These are phyloP conservation scores for Nakataea oryzae DNA, from an alignment of 2,329 filamentous ascomycete genomes.

Conservation along the genomic window DNA sequence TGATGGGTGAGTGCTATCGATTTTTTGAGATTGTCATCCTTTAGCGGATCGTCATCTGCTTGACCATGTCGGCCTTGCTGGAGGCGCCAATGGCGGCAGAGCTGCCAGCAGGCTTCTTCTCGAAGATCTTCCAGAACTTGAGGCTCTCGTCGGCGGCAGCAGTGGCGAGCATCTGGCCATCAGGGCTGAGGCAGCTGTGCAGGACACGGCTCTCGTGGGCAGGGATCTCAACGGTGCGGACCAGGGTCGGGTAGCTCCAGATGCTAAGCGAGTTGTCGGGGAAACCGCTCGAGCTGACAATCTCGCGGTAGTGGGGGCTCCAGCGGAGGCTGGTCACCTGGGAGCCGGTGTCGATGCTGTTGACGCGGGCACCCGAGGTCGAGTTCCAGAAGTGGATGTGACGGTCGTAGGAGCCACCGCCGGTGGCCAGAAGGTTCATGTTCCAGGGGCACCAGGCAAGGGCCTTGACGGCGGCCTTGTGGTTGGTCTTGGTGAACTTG, in stretches of 20 bases:
- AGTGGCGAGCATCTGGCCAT: slow-evolving; percentile 95
- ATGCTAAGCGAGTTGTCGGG: slow-evolving; percentile 99
- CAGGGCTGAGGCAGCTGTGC: slow-evolving; percentile 92
- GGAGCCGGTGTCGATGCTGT: slow-evolving; percentile 97
- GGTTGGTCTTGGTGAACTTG: slow-evolving; percentile 99
- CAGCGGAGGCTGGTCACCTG: slow-evolving; percentile 94
- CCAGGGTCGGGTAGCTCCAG: slow-evolving; percentile 96
- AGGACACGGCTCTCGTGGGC: slow-evolving; percentile 94
- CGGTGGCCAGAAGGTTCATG: slow-evolving; percentile 90
- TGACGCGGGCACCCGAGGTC: slow-evolving; percentile 91
- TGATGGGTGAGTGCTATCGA: neutral
- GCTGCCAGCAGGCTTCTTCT: slow-evolving; percentile 81
- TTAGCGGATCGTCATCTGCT: slow-evolving; percentile 92
- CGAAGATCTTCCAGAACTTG: slow-evolving; percentile 99
- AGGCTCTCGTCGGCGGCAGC: slow-evolving; percentile 92
- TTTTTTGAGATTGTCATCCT: slow-evolving; percentile 6
- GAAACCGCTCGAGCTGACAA: slow-evolving; percentile 94
- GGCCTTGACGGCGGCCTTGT: slow-evolving; percentile 97
- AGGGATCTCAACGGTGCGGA: slow-evolving; percentile 95
- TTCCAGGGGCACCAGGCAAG: slow-evolving; percentile 99
- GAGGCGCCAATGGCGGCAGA: slow-evolving; percentile 56
- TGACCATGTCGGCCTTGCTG: slow-evolving; percentile 74
- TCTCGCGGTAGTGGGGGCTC: slow-evolving; percentile 96
- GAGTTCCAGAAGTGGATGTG: slow-evolving; percentile 99
- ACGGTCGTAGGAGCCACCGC: slow-evolving; percentile 90